phyloP scores from a whole-genome alignment of 257 asterid species.

The Primulina huaijiensis region DNA sequence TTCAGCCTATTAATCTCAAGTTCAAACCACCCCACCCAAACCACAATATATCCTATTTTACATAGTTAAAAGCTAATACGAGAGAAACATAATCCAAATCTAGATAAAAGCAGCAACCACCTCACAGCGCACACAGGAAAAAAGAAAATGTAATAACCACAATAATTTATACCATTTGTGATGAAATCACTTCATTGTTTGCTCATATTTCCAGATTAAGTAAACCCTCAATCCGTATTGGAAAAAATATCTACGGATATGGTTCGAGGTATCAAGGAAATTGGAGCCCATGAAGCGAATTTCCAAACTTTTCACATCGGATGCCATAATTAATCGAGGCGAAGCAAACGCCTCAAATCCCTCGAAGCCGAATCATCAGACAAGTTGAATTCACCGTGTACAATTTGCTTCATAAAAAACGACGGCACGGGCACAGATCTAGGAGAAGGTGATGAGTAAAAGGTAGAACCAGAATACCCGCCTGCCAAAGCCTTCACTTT shows the following conservation, averaged over 20 bases:
- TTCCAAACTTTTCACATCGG: neutral
- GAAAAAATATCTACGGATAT: neutral
- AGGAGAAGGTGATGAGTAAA: constrained; percentile 5
- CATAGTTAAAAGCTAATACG: neutral
- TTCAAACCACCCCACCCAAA: neutral
- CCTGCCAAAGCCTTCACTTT: neutral
- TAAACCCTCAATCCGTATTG: neutral
- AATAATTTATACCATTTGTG: neutral
- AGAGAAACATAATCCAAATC: neutral
- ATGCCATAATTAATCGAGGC: neutral
- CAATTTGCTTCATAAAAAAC: neutral
- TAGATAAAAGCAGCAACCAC: neutral
- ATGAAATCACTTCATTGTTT: neutral
- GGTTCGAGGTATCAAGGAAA: neutral
- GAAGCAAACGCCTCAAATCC: neutral
- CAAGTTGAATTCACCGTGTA: neutral
- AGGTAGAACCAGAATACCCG: neutral
- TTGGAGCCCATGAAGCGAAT: neutral
- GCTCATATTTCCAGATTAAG: neutral
- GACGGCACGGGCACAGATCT: constrained; percentile 3
- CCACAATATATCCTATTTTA: neutral
- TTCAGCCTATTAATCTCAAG: too few species aligned
- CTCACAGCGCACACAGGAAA: neutral
- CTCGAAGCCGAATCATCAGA: constrained; percentile 23
- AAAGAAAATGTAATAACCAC: too few species aligned